Conservation (phyloP, 805 yeast genomes). For the Lipomyces starkeyi region DNA sequence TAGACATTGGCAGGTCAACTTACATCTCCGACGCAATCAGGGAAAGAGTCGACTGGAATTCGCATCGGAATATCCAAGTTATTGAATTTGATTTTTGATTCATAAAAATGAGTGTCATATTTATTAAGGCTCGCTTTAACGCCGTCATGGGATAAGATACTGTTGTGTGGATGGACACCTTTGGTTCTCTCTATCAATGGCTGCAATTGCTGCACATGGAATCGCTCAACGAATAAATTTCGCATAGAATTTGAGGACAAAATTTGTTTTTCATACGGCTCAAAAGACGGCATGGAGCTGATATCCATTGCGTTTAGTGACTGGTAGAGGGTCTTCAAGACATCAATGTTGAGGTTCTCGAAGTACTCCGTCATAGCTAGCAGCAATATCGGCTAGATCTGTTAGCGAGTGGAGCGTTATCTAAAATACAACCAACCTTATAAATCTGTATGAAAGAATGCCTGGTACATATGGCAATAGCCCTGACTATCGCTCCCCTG, state of each 20-base stretch:
- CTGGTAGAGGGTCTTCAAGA: constrained; percentile 43
- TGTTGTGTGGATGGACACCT: neutral
- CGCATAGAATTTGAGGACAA: constrained; percentile 40
- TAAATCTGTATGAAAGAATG: constrained; percentile 60
- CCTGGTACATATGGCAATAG: constrained; percentile 64
- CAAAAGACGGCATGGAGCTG: constrained; percentile 42
- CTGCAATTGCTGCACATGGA: constrained; percentile 19
- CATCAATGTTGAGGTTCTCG: constrained; percentile 37
- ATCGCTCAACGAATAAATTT: constrained; percentile 41
- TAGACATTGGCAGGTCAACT: constrained; percentile 34
- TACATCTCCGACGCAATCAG: constrained; percentile 46
- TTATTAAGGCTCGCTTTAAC: neutral
- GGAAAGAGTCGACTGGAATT: constrained; percentile 44
- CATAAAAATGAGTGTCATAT: constrained; percentile 45
- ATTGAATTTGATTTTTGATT: constrained; percentile 42
- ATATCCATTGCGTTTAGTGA: constrained; percentile 43
- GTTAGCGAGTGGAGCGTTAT: neutral
- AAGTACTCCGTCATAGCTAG: constrained; percentile 60
- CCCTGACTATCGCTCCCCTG: constrained; percentile 65
- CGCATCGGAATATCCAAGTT: constrained; percentile 44
- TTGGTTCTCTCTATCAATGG: neutral
- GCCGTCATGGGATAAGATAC: neutral
- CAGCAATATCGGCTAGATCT: constrained; percentile 55
- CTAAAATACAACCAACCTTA: constrained; percentile 42
- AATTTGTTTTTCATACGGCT: constrained; percentile 42